phyloP scores from a whole-genome alignment of 1,284 basidiomycete genomes.

The Rhodotorula sp. region DNA sequence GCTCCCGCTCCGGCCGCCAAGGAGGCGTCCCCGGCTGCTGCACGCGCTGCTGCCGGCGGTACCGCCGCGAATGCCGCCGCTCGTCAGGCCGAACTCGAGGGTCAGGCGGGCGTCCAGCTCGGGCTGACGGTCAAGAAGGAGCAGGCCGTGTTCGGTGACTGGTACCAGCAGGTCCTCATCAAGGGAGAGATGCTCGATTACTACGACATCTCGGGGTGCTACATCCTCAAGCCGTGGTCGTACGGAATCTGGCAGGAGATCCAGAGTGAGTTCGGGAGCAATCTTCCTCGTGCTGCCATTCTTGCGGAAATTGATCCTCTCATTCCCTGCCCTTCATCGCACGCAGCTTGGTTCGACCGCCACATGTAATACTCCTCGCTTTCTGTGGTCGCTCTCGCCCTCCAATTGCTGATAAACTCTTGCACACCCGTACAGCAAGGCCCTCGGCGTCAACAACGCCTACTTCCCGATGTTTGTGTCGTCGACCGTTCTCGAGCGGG shows the following conservation, averaged over 20 bases:
- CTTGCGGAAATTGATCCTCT: background rate
- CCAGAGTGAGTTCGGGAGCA: conserved; percentile 61
- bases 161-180: conserved; percentile 96
- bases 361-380: conserved; percentile 41
- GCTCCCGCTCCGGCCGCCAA: conserved; percentile 13
- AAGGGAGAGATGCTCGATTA: conserved; percentile 99
- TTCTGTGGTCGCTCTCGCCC: background rate
- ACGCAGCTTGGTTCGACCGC: conserved; percentile 82
- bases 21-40: background rate
- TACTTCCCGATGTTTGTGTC: conserved; percentile 99
- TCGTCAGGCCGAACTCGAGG: conserved; percentile 70
- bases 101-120: conserved; percentile 83
- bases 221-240: conserved; percentile 97
- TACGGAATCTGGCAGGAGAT: conserved; percentile 97
- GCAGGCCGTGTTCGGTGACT: conserved; percentile 78
- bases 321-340: background rate
- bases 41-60: conserved; percentile 43
- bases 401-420: conserved; percentile 42
- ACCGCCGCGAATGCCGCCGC: conserved; percentile 50
- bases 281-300: background rate
- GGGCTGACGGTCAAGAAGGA: conserved; percentile 94
- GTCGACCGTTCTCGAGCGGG: conserved; percentile 84
- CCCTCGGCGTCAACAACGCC: conserved; percentile 91
- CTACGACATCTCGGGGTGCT: conserved; percentile 97
- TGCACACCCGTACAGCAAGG: conserved; percentile 67